A percentile compares a stretch with the other conserved stretches of the same genome.
phyloP scores from a whole-genome alignment of 1,284 basidiomycete genomes.

The Clitocybe nebularis region DNA sequence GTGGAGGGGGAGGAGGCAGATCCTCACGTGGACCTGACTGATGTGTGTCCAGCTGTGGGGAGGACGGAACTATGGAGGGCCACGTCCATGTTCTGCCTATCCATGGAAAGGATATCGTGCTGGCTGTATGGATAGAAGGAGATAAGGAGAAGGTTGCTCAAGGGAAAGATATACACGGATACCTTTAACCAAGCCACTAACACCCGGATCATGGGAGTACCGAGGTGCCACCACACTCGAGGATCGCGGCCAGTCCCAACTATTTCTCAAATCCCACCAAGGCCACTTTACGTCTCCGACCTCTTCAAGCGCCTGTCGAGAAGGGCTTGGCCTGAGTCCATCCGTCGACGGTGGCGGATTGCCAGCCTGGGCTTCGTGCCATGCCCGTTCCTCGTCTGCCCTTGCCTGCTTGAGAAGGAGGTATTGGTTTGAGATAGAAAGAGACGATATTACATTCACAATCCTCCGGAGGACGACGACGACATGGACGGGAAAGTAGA shows the following conservation, averaged over 20 bases:
- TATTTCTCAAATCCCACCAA: slow-evolving; percentile 18
- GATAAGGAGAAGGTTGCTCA: not conserved
- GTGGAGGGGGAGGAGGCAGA: slow-evolving; percentile 15
- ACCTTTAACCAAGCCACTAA: slow-evolving; percentile 7
- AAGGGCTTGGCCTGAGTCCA: not conserved
- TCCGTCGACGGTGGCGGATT: not conserved
- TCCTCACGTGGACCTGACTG: slow-evolving; percentile 8
- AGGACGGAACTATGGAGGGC: slow-evolving; percentile 20
- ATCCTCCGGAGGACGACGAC: slow-evolving; percentile 57
- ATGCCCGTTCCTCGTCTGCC: slow-evolving; percentile 12
- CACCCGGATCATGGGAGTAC: not conserved
- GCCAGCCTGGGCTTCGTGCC: not conserved
- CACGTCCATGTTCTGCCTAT: slow-evolving; percentile 20
- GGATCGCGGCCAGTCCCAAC: slow-evolving; percentile 15
- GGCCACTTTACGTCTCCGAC: slow-evolving; percentile 22
- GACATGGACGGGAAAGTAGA: slow-evolving; percentile 57
- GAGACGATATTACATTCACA: slow-evolving; percentile 59
- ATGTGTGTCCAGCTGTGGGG: slow-evolving; percentile 11
- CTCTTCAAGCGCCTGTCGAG: not conserved
- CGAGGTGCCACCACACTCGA: slow-evolving; percentile 8
- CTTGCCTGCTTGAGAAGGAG: slow-evolving; percentile 30
- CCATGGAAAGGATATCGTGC: slow-evolving; percentile 17
- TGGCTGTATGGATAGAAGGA: slow-evolving; percentile 9
- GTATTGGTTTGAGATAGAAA: slow-evolving; percentile 66
- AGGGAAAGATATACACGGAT: not conserved